These are phyloP conservation scores for Colletotrichum caudatum DNA, from an alignment of 2,329 filamentous ascomycete genomes.

Conservation along the genomic window DNA sequence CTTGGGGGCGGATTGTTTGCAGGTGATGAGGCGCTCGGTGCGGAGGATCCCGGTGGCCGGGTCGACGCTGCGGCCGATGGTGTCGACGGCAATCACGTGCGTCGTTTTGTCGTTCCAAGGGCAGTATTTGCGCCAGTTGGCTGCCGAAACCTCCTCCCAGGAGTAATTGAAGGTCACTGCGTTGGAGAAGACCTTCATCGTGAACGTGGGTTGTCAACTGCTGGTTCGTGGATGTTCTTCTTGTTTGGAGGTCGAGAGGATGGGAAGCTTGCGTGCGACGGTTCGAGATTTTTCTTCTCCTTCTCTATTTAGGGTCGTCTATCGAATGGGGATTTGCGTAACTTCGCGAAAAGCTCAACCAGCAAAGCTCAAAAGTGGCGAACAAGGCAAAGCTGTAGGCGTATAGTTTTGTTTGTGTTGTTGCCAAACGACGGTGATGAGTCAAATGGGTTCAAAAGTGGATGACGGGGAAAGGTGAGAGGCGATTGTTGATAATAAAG, in stretches of 20 bases:
- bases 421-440: constrained; percentile 15
- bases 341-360: constrained; percentile 15
- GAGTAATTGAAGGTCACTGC: constrained; percentile 94
- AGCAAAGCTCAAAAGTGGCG: neutral
- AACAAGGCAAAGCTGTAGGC: neutral
- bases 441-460: constrained; percentile 6
- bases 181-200: constrained; percentile 96
- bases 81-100: constrained; percentile 96
- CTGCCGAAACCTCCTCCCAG: constrained; percentile 97
- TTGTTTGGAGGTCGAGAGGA: neutral
- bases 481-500: constrained; percentile 29
- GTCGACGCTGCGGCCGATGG: constrained; percentile 77
- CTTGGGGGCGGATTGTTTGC: constrained; percentile 75
- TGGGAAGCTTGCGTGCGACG: constrained; percentile 17
- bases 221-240: neutral
- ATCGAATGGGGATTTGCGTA: constrained; percentile 9
- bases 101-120: constrained; percentile 99
- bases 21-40: constrained; percentile 73
- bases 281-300: neutral
- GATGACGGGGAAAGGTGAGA: neutral
- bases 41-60: constrained; percentile 69
- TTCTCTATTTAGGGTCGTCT: constrained; percentile 1
- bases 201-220: constrained; percentile 45
- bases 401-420: constrained; percentile 5
- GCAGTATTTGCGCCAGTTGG: constrained; percentile 99